Percentiles rank a stretch among this genome's conserved stretches.
phyloP scores from a whole-genome alignment of 192 early-diverging fungal species.

The Coemansia sp. region DNA sequence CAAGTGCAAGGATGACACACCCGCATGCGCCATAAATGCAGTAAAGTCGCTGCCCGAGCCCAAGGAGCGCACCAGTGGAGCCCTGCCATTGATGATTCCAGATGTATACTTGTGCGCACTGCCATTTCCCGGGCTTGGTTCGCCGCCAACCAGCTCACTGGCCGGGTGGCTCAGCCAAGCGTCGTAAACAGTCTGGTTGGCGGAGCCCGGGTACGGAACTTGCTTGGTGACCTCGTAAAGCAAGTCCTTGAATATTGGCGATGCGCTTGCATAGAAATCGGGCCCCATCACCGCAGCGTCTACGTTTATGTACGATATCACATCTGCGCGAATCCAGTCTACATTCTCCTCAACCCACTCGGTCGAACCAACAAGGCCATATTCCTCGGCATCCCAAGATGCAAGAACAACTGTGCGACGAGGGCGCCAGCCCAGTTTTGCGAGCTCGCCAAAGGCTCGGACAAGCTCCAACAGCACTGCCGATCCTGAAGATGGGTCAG shows the following conservation, averaged over 20 bases:
- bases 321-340: slow-evolving; percentile 49
- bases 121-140: not conserved
- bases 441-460: slow-evolving; percentile 49
- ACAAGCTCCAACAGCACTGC: slow-evolving; percentile 58
- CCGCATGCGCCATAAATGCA: slow-evolving; percentile 62
- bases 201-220: slow-evolving; percentile 45
- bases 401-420: slow-evolving; percentile 56
- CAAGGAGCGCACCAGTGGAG: slow-evolving; percentile 25
- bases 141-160: not conserved
- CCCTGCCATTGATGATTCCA: not conserved
- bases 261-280: slow-evolving; percentile 45
- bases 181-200: slow-evolving; percentile 50
- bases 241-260: slow-evolving; percentile 48
- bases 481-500: slow-evolving; percentile 59
- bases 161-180: slow-evolving; percentile 40
- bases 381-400: slow-evolving; percentile 67
- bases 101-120: not conserved
- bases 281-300: slow-evolving; percentile 53
- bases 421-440: slow-evolving; percentile 58
- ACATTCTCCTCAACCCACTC: slow-evolving; percentile 63
- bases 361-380: slow-evolving; percentile 59
- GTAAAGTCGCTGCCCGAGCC: slow-evolving; percentile 57
- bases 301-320: slow-evolving; percentile 58
- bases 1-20: slow-evolving; percentile 55
- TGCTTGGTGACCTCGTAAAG: slow-evolving; percentile 49